Evolutionary conservation across 768 basidiomycete species (phyloP).

Genomic region (Mycena rosella): DNA sequence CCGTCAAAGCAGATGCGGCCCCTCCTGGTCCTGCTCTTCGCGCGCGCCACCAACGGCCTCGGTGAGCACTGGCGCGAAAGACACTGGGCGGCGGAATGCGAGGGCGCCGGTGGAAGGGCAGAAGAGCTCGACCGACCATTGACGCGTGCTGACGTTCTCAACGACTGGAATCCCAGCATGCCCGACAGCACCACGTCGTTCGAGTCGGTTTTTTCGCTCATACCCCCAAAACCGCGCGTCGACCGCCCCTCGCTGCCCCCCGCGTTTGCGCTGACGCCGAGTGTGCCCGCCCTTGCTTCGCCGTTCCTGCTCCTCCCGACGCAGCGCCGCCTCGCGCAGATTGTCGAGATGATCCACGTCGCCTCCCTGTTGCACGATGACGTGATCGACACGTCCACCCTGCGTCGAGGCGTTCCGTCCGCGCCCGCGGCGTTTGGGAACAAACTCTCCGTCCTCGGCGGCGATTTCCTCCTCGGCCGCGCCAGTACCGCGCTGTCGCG

Average conservation of each 20-base stretch:
- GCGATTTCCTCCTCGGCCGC: conserved; percentile 95
- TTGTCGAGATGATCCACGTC: conserved; percentile 98
- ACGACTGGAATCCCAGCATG: conserved; percentile 93
- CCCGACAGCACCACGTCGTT: conserved; percentile 83
- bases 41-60: conserved; percentile 93
- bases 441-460: conserved; percentile 93
- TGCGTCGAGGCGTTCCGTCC: conserved; percentile 71
- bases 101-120: conserved; percentile 64
- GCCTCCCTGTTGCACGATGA: conserved; percentile 95
- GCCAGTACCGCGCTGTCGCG: conserved; percentile 89
- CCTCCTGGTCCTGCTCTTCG: conserved; percentile 88
- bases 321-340: conserved; percentile 93
- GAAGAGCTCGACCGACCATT: conserved; percentile 84
- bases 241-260: conserved; percentile 49
- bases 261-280: conserved; percentile 36
- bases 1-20: conserved; percentile 94
- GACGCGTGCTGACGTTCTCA: conserved; percentile 82
- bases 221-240: conserved; percentile 49
- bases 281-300: conserved; percentile 41
- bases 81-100: conserved; percentile 69
- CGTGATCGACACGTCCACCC: conserved; percentile 79
- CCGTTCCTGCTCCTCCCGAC: conserved; percentile 78
- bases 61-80: conserved; percentile 74
- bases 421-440: conserved; percentile 84
- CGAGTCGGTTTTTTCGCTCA: conserved; percentile 65